Evolutionary conservation across 2,329 filamentous ascomycete species (phyloP), one percentile per base, ranked within the genome.

Genomic region (Iodosphaeria phyllophila): DNA sequence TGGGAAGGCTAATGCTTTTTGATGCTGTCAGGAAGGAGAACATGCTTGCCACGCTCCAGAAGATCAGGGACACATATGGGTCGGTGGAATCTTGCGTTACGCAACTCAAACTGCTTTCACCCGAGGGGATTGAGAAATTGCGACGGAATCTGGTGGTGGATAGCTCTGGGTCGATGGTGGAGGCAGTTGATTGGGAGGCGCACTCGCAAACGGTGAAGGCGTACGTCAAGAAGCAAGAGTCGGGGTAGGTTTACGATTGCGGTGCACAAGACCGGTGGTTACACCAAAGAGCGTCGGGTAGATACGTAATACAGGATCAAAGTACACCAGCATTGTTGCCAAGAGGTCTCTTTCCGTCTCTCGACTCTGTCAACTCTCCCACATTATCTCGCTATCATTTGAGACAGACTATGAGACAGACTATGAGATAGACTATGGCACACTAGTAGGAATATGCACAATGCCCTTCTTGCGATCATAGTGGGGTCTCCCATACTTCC

Each of bases 361-460:
- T 19, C 18, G 11, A 11, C 18, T 19, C 18, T 8, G 8, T 19
- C 18, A 11, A 19, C 8, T 19, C 18, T 8, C 11, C 18, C 18
- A 19, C 8, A 11, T 8, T 19, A 11, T 19, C 18, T 19, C n/a
- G n/a, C n/a, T n/a, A n/a, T n/a, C n/a, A n/a, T n/a, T n/a, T n/a
- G n/a, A 24, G 17, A 24, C 16, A 24, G 6, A 17, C 23, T 11
- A 14, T 23, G 13, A 23, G 13, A 10, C 16, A 8, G 15, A 16
- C 23, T 41, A 41, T 35, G 39, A 13, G 30, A 21, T 18, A 15
- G 12, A 30, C 56, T 36, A 66, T 30, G 60, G 62, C 27, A 74
- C 66, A 26, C 55, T 61, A 18, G 62, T 73, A 13, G 72, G 71
- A 40, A 76, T 75, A 58, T 75, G 76, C 50, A 73, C 48, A 42